phyloP scores from a whole-genome alignment of 2,329 filamentous ascomycete species.

The Cladophialophora carrionii region DNA sequence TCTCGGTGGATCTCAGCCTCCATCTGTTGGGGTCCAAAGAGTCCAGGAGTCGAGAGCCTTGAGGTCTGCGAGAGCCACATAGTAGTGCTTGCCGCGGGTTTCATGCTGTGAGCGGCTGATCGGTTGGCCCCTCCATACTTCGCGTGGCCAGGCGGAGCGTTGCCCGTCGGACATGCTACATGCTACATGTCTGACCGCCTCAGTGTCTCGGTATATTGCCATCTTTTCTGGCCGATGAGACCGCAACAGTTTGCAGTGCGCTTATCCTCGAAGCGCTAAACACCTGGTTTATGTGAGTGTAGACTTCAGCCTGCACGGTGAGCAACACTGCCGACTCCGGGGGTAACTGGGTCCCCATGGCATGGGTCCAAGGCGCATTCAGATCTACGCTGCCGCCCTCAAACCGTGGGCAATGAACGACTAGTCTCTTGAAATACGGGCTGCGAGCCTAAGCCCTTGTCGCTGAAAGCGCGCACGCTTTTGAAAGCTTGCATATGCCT shows the following conservation, averaged over 20 bases:
- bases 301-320: background rate
- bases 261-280: background rate
- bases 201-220: background rate
- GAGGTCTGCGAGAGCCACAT: background rate
- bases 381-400: background rate
- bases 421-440: background rate
- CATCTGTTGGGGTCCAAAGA: conserved; percentile 3
- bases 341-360: background rate
- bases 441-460: conserved; percentile 4
- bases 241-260: background rate
- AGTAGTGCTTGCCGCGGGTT: background rate
- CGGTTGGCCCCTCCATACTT: background rate
- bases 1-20: conserved; percentile 8
- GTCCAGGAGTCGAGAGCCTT: background rate
- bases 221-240: background rate
- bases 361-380: background rate
- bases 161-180: conserved; percentile 7
- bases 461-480: conserved; percentile 4
- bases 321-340: background rate
- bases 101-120: conserved; percentile 1
- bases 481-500: background rate
- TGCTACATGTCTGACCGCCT: conserved; percentile 18
- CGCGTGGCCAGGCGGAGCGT: background rate
- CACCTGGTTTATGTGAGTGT: background rate
- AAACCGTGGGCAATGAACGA: too few species aligned